Conservation (phyloP, 371 early-diverging fungal genomes). For the Saksenaea oblongispora region DNA sequence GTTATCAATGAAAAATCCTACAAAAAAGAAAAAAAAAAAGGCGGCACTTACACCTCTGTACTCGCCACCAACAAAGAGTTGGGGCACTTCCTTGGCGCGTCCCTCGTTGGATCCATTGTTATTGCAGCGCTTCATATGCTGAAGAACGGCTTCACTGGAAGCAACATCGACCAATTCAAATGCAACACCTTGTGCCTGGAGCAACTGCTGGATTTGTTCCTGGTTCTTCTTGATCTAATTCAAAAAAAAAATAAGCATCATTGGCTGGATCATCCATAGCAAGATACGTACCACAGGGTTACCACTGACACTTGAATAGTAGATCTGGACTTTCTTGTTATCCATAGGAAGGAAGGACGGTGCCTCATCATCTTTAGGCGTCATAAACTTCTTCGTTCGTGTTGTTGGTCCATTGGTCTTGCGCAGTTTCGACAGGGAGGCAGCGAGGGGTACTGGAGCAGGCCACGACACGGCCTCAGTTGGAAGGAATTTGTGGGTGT, state of each 20-base stretch:
- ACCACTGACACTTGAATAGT: constrained; percentile 45
- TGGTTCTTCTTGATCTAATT: constrained; percentile 48
- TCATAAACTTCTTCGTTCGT: neutral
- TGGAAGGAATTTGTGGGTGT: constrained; percentile 36
- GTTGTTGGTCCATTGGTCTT: constrained; percentile 24
- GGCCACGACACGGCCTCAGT: constrained; percentile 51
- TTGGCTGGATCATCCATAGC: neutral
- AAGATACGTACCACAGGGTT: constrained; percentile 32
- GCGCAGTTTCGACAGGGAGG: constrained; percentile 10
- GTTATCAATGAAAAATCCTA: neutral
- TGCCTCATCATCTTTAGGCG: constrained; percentile 14
- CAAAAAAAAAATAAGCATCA: neutral
- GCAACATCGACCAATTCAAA: constrained; percentile 49
- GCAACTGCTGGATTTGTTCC: constrained; percentile 43
- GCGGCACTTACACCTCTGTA: constrained; percentile 36
- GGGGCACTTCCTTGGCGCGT: constrained; percentile 39
- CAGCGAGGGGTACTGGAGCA: constrained; percentile 21
- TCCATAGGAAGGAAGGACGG: constrained; percentile 42
- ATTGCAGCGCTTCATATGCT: constrained; percentile 42
- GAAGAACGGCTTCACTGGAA: constrained; percentile 42
- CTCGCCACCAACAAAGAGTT: constrained; percentile 46
- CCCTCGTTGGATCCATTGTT: constrained; percentile 33
- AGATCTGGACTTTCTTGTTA: constrained; percentile 45
- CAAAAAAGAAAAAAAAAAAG: neutral
- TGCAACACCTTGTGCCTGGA: constrained; percentile 26